Conservation (phyloP, 1,139 yeast species). For the Pichia norvegensis region DNA sequence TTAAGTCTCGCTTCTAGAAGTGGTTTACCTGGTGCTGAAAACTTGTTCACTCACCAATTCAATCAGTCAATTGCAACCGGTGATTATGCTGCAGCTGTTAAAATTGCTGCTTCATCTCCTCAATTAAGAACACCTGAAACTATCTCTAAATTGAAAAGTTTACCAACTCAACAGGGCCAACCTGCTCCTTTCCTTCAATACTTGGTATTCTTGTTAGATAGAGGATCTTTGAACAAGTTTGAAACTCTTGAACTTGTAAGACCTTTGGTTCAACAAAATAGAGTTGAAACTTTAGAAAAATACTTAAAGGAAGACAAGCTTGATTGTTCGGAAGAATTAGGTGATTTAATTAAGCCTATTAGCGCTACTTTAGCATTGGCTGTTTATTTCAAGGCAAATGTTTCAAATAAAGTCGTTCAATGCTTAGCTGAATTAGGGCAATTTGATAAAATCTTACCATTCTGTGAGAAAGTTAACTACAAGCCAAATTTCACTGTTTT, state of each 20-base stretch:
- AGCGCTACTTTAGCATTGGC: constrained; percentile 85
- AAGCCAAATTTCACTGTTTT: constrained; percentile 86
- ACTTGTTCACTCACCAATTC: constrained; percentile 84
- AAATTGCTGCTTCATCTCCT: constrained; percentile 93
- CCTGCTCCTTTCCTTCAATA: constrained; percentile 92
- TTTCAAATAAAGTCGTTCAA: constrained; percentile 84
- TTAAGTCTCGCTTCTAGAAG: constrained; percentile 89
- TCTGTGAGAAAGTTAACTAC: constrained; percentile 82
- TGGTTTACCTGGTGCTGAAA: constrained; percentile 95
- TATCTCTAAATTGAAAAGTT: constrained; percentile 81
- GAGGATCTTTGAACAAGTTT: constrained; percentile 85
- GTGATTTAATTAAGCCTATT: constrained; percentile 87
- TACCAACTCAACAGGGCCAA: constrained; percentile 94
- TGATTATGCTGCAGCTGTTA: constrained; percentile 87
- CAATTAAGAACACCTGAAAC: constrained; percentile 93
- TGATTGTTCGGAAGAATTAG: constrained; percentile 90
- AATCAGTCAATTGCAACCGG: constrained; percentile 78
- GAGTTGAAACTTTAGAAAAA: constrained; percentile 88
- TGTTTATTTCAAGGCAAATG: constrained; percentile 79
- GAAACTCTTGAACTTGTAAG: constrained; percentile 93
- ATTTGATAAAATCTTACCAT: constrained; percentile 91
- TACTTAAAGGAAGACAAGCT: constrained; percentile 95
- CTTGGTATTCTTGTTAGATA: constrained; percentile 84
- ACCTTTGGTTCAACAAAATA: constrained; percentile 93
- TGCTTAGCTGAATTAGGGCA: constrained; percentile 93